Base-by-base conservation (phyloP, 768 basidiomycete genomes). In the Ramaria sp. region DNA sequence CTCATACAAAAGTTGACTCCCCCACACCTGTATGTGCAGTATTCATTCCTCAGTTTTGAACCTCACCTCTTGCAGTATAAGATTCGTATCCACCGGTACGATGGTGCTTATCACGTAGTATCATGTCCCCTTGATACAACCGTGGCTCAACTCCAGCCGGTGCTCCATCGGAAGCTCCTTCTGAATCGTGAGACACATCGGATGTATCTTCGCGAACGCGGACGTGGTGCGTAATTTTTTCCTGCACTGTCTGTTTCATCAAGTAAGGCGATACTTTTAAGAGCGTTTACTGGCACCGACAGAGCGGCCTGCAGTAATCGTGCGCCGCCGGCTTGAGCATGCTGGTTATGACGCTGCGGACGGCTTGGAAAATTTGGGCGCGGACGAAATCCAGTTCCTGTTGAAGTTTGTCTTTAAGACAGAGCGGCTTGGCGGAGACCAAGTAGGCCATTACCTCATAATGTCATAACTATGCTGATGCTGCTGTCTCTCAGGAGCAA, bases 321-420 rank as follows among this genome's bases (percentile, higher is more conserved):
- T 95, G 20, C 79, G 84, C 57, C 78, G 88, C 41, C 78, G 91
- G 38, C 73, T 97, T 60, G 82, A 88, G 62, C 91, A 95, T 66
- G 91, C 92, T 3, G 94, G 95, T 0, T 97, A 92, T 63, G 83
- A 86, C 51, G 78, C 82, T 20, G 77, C 80, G 17, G 95, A 99
- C 66, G 83, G 85, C 41, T 69, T 87, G 7, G 86, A 91, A 58
- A 75, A 84, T 43, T 74, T 96, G 7, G 85, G 84, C 0, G 79
- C 79, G 4, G 87, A 90, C 33, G 88, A 89, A 53, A 72, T 96
- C 59, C 79, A 82, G 5, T 94, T 94, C 66, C 75, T 99, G 24
- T 78, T 91, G 68, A 88, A 86, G 63, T 95, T 97, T 63, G 82
- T 94, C 19, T 97, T 88, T 71, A 91, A 93, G 67, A 85, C 80